These are phyloP conservation scores for Xylariaceae sp. DNA, from an alignment of 2,329 filamentous ascomycete species.

Conservation along the genomic window DNA sequence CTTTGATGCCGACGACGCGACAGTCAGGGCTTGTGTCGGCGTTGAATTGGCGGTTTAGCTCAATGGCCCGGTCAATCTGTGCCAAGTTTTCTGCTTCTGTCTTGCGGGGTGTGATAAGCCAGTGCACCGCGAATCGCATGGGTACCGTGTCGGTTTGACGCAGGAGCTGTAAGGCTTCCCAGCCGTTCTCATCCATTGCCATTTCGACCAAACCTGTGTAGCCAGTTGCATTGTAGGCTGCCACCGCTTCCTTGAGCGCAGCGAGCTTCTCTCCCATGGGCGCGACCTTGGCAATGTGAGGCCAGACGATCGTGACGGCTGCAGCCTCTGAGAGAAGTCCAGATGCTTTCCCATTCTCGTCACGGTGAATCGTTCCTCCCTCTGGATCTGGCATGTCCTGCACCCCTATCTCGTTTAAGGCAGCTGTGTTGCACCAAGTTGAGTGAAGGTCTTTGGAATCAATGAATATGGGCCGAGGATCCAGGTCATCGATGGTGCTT, in stretches of 20 bases:
- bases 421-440: slow-evolving; percentile 51
- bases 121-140: slow-evolving; percentile 51
- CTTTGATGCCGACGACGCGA: slow-evolving; percentile 55
- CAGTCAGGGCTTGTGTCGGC: slow-evolving; percentile 38
- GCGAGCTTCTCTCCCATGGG: slow-evolving; percentile 43
- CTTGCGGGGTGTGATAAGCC: slow-evolving; percentile 46
- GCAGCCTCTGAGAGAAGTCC: slow-evolving; percentile 52
- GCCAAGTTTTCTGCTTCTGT: slow-evolving; percentile 39
- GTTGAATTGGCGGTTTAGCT: slow-evolving; percentile 42
- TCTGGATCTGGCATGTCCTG: slow-evolving; percentile 41
- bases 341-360: slow-evolving; percentile 39
- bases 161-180: slow-evolving; percentile 45
- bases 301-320: slow-evolving; percentile 51
- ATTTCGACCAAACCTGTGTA: slow-evolving; percentile 55
- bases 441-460: slow-evolving; percentile 55
- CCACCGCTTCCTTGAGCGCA: slow-evolving; percentile 41
- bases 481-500: slow-evolving; percentile 46
- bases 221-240: slow-evolving; percentile 44
- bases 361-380: slow-evolving; percentile 49
- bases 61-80: slow-evolving; percentile 48
- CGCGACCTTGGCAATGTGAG: slow-evolving; percentile 44
- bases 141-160: slow-evolving; percentile 28
- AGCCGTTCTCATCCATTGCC: slow-evolving; percentile 54
- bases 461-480: slow-evolving; percentile 49
- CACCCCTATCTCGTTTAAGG: slow-evolving; percentile 45